A percentile compares a stretch with the other conserved stretches of the same genome.
These are phyloP conservation scores for Tetraselmis chui DNA, from an alignment of 139 green algal genomes.

Conservation along the genomic window DNA sequence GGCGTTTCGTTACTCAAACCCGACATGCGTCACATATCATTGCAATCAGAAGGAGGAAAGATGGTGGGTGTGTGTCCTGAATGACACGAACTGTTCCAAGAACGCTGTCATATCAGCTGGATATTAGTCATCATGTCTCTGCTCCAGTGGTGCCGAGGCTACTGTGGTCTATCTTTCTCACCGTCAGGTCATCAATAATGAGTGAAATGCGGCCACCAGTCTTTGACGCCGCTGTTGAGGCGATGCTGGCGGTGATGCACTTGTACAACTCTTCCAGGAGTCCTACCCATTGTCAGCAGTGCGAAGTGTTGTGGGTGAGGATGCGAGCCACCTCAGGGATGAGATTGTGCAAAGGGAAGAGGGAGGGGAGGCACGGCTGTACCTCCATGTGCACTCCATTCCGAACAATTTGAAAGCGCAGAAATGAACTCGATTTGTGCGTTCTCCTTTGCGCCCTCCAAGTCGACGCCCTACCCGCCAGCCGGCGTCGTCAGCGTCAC, in stretches of 20 bases:
- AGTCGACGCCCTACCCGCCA: neutral
- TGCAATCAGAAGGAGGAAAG: neutral
- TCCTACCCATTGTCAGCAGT: neutral
- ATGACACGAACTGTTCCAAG: too few species aligned
- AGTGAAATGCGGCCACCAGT: neutral
- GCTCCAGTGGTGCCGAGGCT: neutral
- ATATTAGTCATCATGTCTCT: neutral
- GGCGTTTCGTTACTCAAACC: neutral
- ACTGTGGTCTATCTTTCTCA: too few species aligned
- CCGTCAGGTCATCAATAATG: neutral
- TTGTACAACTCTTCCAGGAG: neutral
- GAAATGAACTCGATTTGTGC: neutral
- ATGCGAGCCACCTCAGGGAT: neutral
- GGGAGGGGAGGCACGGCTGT: neutral
- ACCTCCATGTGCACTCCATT: neutral
- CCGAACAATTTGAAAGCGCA: neutral
- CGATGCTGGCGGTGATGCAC: neutral
- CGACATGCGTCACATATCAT: too few species aligned
- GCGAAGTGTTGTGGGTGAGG: neutral
- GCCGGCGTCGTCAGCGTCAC: neutral
- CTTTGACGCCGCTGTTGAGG: too few species aligned
- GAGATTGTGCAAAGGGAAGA: neutral
- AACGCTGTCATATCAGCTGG: too few species aligned
- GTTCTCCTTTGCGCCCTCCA: neutral
- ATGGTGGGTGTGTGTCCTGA: neutral